A percentile compares a stretch with the other conserved stretches of the same genome.
phyloP scores from a whole-genome alignment of 2,329 filamentous ascomycete genomes.

The Fusarium nelsonii region DNA sequence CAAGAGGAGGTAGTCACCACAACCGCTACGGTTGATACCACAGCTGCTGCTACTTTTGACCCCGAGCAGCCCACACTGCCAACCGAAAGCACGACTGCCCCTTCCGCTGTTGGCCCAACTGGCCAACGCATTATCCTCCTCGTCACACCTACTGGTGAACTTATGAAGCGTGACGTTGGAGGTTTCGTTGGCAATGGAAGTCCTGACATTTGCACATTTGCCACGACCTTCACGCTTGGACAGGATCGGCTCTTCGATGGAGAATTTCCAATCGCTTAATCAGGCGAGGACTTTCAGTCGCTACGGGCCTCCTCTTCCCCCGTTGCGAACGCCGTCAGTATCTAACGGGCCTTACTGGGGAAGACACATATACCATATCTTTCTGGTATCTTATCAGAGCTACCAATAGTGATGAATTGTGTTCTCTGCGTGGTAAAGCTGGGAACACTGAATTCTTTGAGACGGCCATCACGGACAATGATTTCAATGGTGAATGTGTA shows the following conservation, averaged over 20 bases:
- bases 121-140: conserved; percentile 1
- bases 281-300: not conserved
- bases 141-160: not conserved
- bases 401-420: too few species aligned
- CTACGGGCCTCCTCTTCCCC: not conserved
- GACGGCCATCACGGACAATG: too few species aligned
- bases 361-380: too few species aligned
- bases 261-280: not conserved
- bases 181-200: not conserved
- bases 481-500: not conserved
- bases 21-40: not conserved
- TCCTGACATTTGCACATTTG: not conserved
- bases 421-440: too few species aligned
- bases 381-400: too few species aligned
- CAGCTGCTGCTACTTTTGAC: not conserved
- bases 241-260: not conserved
- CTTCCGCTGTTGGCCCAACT: not conserved
- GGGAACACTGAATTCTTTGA: not conserved
- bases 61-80: not conserved
- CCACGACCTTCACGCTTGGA: not conserved
- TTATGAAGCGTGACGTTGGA: conserved; percentile 1
- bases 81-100: not conserved
- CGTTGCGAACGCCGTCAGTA: not conserved
- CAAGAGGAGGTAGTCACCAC: not conserved
- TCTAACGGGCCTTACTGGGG: too few species aligned